These are phyloP conservation scores for Rhizopogon roseolus DNA, from an alignment of 768 basidiomycete species.

Conservation along the genomic window DNA sequence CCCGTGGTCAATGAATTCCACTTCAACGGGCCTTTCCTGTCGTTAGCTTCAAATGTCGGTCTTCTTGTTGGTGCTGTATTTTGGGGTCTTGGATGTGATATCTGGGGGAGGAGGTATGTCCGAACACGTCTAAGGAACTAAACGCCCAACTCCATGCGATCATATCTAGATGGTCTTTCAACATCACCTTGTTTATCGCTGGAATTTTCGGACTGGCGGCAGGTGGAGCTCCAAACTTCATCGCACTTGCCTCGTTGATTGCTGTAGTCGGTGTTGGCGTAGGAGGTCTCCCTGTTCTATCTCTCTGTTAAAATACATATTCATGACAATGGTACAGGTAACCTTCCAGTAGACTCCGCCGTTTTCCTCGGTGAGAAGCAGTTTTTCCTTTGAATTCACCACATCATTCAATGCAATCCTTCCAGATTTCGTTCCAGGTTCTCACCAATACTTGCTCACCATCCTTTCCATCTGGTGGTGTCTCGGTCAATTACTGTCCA, in stretches of 20 bases:
- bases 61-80: conserved; percentile 45
- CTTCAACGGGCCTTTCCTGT: conserved; percentile 42
- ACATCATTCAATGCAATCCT: conserved; percentile 6
- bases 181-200: conserved; percentile 49
- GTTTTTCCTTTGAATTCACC: neutral
- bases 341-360: conserved; percentile 51
- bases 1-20: conserved; percentile 46
- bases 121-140: neutral
- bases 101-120: conserved; percentile 44
- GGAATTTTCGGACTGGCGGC: conserved; percentile 49
- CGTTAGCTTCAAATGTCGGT: conserved; percentile 49
- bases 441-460: conserved; percentile 56
- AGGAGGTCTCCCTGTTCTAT: conserved; percentile 29
- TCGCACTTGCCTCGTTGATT: conserved; percentile 42
- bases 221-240: conserved; percentile 41
- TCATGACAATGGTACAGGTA: conserved; percentile 26
- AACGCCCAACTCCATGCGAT: neutral
- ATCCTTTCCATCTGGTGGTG: conserved; percentile 58
- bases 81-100: conserved; percentile 46
- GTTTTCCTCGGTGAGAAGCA: conserved; percentile 40
- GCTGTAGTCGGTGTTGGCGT: conserved; percentile 44
- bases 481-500: conserved; percentile 47
- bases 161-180: conserved; percentile 41
- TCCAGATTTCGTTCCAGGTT: conserved; percentile 45
- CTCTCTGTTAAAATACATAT: neutral